Evolutionary conservation across 805 yeast species (phyloP), one percentile per base, ranked within the genome.

Genomic region (Saturnispora besseyi): DNA sequence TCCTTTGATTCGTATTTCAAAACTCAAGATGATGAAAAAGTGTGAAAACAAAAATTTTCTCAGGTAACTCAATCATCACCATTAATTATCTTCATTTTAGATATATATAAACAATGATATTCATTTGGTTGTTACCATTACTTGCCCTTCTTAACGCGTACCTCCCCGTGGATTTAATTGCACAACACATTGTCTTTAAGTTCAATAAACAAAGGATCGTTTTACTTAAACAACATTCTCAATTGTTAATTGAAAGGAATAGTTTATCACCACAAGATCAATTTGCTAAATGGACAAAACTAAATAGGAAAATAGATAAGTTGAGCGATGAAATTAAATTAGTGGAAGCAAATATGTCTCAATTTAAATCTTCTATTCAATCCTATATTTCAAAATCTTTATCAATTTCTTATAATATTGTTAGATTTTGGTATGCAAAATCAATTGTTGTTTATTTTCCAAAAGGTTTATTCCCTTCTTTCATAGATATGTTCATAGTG

Each of bases 281-380:
- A 59, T 93, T 91, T 64, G 96, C 97, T 29, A 82, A 78, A 60
- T 93, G 98, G 98, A 95, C 97, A 1, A 88, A 88, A 63, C 72
- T 90, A 54, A 90, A 88, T 60, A 76, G 99, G 45, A 76, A 74
- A 57, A 68, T 75, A 51, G 89, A 83, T 55, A 74, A 76, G 52
- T 60, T 86, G 45, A 71, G 73, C 41, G 70, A 65, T 13, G 79
- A 84, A 52, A 68, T 84, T 41, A 75, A 72, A 15, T 22, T 36
- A 5, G 51, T 57, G 8, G 42, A 38, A 38, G 10, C 42, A 21
- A 28, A 13, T 24, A 36, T 32, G 33, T 11, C 45, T 12, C 22
- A 41, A 24, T 18, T 32, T 9, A 38, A 29, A 21, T 8, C 47
- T 28, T 10, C 41, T n/a, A 22, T 24, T 21, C 18, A 21, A 33